Evolutionary conservation across 2,329 filamentous ascomycete species (phyloP).

Genomic region (Xylariomycetidae sp.): DNA sequence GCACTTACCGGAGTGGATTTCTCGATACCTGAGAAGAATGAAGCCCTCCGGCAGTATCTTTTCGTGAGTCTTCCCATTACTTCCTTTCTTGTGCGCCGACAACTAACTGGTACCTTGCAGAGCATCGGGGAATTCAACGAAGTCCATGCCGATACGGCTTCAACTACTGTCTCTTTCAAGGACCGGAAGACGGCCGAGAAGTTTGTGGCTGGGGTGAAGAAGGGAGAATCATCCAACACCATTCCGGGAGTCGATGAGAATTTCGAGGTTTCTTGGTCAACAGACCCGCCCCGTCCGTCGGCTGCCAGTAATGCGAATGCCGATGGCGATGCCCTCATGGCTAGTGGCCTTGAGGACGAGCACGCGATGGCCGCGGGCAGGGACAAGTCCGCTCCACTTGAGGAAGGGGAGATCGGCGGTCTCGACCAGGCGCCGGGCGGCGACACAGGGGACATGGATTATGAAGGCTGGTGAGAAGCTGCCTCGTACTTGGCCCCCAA

Average conservation of each 20-base stretch:
- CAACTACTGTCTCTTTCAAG: constrained; percentile 57
- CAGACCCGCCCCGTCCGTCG: constrained; percentile 17
- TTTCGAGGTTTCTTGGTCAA: constrained; percentile 62
- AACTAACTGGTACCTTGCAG: constrained; percentile 34
- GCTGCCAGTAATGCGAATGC: constrained; percentile 9
- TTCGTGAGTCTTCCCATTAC: constrained; percentile 45
- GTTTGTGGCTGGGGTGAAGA: constrained; percentile 52
- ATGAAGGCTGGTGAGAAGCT: constrained; percentile 25
- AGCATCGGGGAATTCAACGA: constrained; percentile 59
- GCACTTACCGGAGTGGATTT: constrained; percentile 61
- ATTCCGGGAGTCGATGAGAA: constrained; percentile 60
- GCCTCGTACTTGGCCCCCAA: too few species aligned
- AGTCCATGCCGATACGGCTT: constrained; percentile 43
- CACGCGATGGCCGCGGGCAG: constrained; percentile 13
- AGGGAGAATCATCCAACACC: constrained; percentile 38
- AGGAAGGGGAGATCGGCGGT: constrained; percentile 24
- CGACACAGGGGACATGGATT: constrained; percentile 30
- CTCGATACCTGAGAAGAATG: constrained; percentile 58
- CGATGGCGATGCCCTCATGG: constrained; percentile 16
- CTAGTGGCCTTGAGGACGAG: constrained; percentile 17
- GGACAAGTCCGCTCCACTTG: constrained; percentile 16
- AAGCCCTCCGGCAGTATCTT: constrained; percentile 66
- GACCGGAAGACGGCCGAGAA: constrained; percentile 68
- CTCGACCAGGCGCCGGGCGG: constrained; percentile 8
- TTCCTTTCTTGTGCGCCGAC: constrained; percentile 3